Base-by-base conservation (phyloP, 2,329 filamentous ascomycete genomes). In the Neonectria hederae region DNA sequence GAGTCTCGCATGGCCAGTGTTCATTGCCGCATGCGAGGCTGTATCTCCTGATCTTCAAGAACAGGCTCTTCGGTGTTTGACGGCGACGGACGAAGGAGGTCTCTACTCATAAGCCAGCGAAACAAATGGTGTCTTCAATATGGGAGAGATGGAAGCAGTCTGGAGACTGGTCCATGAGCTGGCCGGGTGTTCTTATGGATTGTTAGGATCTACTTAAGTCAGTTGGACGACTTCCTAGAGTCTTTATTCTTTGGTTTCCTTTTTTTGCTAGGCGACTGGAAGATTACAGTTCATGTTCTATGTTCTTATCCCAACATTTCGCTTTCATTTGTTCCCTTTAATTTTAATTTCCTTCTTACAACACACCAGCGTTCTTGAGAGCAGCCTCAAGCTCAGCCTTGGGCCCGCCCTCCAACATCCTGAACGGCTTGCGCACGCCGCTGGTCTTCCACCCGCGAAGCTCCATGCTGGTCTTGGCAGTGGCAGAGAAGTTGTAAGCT, bases 381-480 rank as follows among this genome's bases (percentile, higher is more conserved):
- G 80, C 49, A 13, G 61, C 65, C 61, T 76, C 78, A 24, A 83
- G 62, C 70, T 82, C 79, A 2, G 69, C 72, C 64, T 68, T 71
- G 58, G 73, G 48, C 28, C 78, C 74, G 9, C 62, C 69, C 42
- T 70, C 59, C 1, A 74, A 68, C 52, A 85, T 66, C 11, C 75
- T 71, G 71, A 85, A 85, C 0, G 83, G 83, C 76, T 83, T 85
- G 59, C 83, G 75, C 65, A 84, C 43, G 4, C 82, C 83, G 19
- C 83, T 83, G 0, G 83, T 84, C 45, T 75, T 72, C 70, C 77
- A 78, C 0, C 83, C 83, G 30, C 76, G 77, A 53, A 85, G 61
- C 70, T 85, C 83, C 72, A 85, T 80, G 0, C 79, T 83, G 0
- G 83, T 84, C 77, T 85, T 85, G 9, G 84, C 78, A 7, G 81